A percentile compares a stretch with the other conserved stretches of the same genome.
These are phyloP conservation scores for Litchi chinensis DNA, from an alignment of 345 rosid genomes.

Conservation along the genomic window DNA sequence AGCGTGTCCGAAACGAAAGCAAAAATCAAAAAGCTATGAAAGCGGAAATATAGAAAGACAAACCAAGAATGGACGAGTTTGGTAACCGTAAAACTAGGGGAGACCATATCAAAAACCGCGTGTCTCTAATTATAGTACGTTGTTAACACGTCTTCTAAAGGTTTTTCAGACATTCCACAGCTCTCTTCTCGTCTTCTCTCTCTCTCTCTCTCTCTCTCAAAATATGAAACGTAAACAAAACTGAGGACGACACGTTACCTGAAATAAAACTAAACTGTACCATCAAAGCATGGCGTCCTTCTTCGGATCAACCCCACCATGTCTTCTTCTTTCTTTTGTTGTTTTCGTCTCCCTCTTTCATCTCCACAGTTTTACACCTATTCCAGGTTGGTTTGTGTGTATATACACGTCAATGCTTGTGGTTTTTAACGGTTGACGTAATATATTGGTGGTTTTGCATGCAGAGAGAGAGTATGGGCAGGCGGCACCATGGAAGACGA, in stretches of 20 bases:
- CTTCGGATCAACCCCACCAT: constrained; percentile 36
- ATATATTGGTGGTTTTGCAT: neutral
- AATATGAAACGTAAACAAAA: neutral
- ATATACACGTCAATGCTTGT: neutral
- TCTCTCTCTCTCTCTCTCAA: neutral
- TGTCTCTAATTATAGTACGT: no score
- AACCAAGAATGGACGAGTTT: no score
- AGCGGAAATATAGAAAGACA: no score
- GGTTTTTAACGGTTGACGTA: neutral
- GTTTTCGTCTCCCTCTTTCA: constrained; percentile 31
- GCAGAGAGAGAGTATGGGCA: constrained; percentile 29
- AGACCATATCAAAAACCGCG: no score
- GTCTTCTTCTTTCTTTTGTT: constrained; percentile 19
- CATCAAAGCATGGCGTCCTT: constrained; percentile 22
- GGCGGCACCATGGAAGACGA: constrained; percentile 42
- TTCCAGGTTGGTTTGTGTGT: constrained; percentile 24
- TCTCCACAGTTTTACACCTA: neutral
- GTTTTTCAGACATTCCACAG: neutral
- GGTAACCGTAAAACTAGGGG: no score
- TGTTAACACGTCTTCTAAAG: no score
- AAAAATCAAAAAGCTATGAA: no score
- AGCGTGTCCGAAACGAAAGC: no score
- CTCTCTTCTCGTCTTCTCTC: neutral
- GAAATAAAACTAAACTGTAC: neutral
- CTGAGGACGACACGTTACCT: neutral